phyloP scores from a whole-genome alignment of 305 asterid genomes.

The Fraxinus latifolia region DNA sequence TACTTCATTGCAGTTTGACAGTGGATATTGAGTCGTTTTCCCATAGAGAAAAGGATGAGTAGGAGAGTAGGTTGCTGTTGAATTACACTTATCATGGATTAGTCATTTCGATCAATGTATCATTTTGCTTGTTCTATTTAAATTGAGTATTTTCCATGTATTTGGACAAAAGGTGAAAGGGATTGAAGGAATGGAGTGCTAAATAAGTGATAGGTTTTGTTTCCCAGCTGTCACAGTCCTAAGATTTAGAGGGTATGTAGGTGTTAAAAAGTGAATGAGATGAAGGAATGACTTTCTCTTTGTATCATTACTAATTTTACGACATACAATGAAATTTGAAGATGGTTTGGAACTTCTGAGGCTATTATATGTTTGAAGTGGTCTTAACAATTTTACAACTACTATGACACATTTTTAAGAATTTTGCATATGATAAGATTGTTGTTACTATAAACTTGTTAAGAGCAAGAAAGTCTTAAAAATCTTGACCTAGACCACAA shows the following conservation, averaged over 20 bases:
- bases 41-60: background rate
- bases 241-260: background rate
- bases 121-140: background rate
- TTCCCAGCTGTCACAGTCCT: background rate
- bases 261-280: background rate
- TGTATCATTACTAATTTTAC: background rate
- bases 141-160: background rate
- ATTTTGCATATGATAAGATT: too few relatives aligned
- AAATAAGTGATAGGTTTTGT: background rate
- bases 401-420: too few relatives aligned
- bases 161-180: background rate
- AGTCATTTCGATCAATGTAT: too few relatives aligned
- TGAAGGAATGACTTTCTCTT: background rate
- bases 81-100: background rate
- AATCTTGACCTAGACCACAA: too few relatives aligned
- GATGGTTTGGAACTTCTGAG: too few relatives aligned
- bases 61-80: background rate
- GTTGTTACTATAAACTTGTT: too few relatives aligned
- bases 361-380: too few relatives aligned
- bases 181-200: background rate
- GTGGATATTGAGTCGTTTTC: background rate
- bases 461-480: too few relatives aligned
- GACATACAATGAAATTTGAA: too few relatives aligned
- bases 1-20: background rate
- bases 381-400: too few relatives aligned